These are phyloP conservation scores for Carallia brachiata DNA, from an alignment of 345 rosid species.

Conservation along the genomic window DNA sequence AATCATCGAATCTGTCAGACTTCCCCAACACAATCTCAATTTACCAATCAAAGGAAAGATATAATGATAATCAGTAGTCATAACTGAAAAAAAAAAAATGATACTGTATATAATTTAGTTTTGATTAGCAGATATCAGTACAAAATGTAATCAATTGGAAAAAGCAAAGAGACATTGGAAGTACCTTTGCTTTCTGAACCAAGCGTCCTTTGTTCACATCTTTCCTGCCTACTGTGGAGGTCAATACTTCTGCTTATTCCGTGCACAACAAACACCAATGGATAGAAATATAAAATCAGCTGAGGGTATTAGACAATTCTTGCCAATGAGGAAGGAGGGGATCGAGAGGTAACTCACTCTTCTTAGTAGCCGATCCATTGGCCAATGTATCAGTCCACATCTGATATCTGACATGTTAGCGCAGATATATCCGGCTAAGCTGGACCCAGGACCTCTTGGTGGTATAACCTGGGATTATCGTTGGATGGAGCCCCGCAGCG, in stretches of 20 bases:
- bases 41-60: slow-evolving; percentile 24
- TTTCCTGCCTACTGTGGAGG: slow-evolving; percentile 82
- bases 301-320: no score
- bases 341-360: slow-evolving; percentile 43
- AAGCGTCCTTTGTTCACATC: slow-evolving; percentile 73
- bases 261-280: background rate
- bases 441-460: no score
- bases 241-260: slow-evolving; percentile 56
- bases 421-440: no score
- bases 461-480: no score
- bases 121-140: background rate
- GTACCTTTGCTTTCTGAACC: slow-evolving; percentile 89
- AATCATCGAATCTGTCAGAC: slow-evolving; percentile 62
- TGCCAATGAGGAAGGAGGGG: background rate
- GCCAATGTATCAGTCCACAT: no score
- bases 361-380: slow-evolving; percentile 77
- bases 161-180: background rate
- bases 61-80: background rate
- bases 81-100: background rate
- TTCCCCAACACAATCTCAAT: slow-evolving; percentile 74
- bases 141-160: no score
- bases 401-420: no score
- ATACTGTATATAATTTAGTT: background rate
- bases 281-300: no score
- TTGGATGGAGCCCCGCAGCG: no score